phyloP scores from a whole-genome alignment of 2,329 filamentous ascomycete species.

The Orbilia oligospora region DNA sequence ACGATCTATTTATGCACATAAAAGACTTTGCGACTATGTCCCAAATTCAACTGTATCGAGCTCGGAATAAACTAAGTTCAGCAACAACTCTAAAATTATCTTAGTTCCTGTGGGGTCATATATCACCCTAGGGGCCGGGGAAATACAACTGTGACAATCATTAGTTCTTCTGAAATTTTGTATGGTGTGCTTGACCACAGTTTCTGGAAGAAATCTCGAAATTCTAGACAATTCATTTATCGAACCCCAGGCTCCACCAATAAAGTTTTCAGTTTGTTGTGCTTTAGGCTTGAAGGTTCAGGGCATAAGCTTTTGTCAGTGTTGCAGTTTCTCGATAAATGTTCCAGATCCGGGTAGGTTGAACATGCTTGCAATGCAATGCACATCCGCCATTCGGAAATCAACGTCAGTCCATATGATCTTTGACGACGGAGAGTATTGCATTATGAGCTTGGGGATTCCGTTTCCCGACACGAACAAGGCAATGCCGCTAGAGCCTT shows the following conservation, averaged over 20 bases:
- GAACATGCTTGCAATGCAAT: too few relatives aligned
- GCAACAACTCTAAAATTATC: not conserved
- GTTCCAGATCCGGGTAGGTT: not conserved
- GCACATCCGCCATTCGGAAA: not conserved
- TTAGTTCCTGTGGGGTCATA: not conserved
- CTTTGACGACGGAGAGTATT: not conserved
- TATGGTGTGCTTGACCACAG: not conserved
- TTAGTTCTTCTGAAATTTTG: too few relatives aligned
- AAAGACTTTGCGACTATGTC: too few relatives aligned
- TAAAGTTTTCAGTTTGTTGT: conserved; percentile 19
- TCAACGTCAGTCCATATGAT: not conserved
- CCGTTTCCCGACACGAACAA: too few relatives aligned
- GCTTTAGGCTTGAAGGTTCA: conserved; percentile 14
- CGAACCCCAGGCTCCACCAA: not conserved
- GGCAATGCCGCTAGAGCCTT: too few relatives aligned
- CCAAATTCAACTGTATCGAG: too few relatives aligned
- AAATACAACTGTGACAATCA: not conserved
- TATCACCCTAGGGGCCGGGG: not conserved
- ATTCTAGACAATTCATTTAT: conserved; percentile 3
- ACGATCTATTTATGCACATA: not conserved
- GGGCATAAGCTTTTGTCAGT: not conserved
- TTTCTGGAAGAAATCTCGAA: not conserved
- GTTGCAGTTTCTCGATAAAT: conserved; percentile 34
- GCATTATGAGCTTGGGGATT: not conserved
- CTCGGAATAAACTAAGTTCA: not conserved